Percentiles rank a stretch among this genome's conserved stretches.
Conservation (phyloP, 2,329 filamentous ascomycete genomes). For the Exophiala oligosperma region DNA sequence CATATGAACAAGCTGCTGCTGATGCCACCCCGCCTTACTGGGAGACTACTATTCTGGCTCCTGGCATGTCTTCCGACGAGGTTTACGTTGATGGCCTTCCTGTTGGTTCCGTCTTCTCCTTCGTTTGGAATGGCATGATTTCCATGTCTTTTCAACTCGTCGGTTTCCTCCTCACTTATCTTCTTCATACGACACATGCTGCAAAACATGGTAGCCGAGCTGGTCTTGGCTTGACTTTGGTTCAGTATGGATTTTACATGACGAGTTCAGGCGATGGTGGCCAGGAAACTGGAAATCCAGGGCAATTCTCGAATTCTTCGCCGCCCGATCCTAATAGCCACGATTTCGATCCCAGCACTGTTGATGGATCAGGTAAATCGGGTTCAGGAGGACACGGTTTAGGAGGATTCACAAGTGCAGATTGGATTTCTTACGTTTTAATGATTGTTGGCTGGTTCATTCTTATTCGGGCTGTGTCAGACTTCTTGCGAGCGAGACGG, state of each 20-base stretch:
- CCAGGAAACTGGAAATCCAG: conserved; percentile 49
- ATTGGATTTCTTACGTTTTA: conserved; percentile 87
- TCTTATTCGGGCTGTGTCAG: conserved; percentile 86
- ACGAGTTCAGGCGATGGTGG: conserved; percentile 59
- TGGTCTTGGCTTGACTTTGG: conserved; percentile 89
- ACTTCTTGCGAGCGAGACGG: conserved; percentile 81
- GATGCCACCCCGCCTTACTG: conserved; percentile 96
- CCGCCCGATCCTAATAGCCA: conserved; percentile 89
- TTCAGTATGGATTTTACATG: conserved; percentile 97
- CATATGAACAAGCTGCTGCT: conserved; percentile 96
- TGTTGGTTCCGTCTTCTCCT: conserved; percentile 81
- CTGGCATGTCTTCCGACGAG: conserved; percentile 87
- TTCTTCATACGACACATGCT: conserved; percentile 95
- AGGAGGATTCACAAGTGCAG: conserved; percentile 38
- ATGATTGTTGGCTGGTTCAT: conserved; percentile 99
- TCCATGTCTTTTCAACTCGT: conserved; percentile 96
- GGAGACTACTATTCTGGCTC: conserved; percentile 97
- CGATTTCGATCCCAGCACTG: conserved; percentile 75
- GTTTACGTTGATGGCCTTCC: conserved; percentile 97
- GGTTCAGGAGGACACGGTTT: conserved; percentile 9
- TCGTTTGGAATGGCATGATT: conserved; percentile 81
- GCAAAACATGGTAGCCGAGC: conserved; percentile 96
- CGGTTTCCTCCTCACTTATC: conserved; percentile 95
- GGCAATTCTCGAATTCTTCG: conserved; percentile 54
- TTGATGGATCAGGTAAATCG: conserved; percentile 38